A percentile compares a stretch with the other conserved stretches of the same genome.
These are phyloP conservation scores for Diaporthe aspalathi DNA, from an alignment of 2,329 filamentous ascomycete species.

Conservation along the genomic window DNA sequence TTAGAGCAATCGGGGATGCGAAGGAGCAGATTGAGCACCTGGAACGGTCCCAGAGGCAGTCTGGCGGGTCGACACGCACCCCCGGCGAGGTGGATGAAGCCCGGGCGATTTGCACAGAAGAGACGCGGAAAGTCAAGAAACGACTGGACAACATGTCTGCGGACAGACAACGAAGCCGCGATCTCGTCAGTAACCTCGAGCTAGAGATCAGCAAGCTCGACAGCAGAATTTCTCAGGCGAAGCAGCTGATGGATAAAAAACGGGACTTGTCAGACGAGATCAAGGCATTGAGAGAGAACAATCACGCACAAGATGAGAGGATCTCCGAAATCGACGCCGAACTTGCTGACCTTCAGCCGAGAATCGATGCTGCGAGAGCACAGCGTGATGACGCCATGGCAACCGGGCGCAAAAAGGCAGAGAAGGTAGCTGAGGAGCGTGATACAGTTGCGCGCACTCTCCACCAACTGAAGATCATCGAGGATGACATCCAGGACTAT, in stretches of 20 bases:
- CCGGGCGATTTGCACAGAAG: conserved; percentile 74
- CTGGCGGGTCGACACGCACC: conserved; percentile 72
- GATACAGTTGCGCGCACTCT: conserved; percentile 79
- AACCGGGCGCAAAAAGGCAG: conserved; percentile 78
- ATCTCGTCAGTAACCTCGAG: conserved; percentile 77
- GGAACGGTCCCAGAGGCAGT: conserved; percentile 78
- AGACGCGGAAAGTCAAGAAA: conserved; percentile 72
- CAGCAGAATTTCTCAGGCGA: conserved; percentile 76
- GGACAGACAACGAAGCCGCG: conserved; percentile 78
- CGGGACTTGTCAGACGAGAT: conserved; percentile 76
- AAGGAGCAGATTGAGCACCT: conserved; percentile 81
- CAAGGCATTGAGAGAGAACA: conserved; percentile 77
- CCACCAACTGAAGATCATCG: conserved; percentile 80
- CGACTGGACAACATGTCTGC: conserved; percentile 72
- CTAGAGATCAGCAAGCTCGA: conserved; percentile 80
- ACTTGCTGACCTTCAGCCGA: conserved; percentile 78
- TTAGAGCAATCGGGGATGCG: conserved; percentile 76
- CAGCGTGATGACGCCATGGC: conserved; percentile 81
- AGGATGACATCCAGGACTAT: conserved; percentile 84
- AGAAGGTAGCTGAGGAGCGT: conserved; percentile 76
- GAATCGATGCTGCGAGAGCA: conserved; percentile 79
- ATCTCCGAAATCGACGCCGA: conserved; percentile 79
- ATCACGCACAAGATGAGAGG: conserved; percentile 73
- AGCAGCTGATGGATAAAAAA: conserved; percentile 85
- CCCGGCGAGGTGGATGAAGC: conserved; percentile 87